Evolutionary conservation across 169 alveolate genomes (phyloP).

Genomic region (Plasmodium gonderi): DNA sequence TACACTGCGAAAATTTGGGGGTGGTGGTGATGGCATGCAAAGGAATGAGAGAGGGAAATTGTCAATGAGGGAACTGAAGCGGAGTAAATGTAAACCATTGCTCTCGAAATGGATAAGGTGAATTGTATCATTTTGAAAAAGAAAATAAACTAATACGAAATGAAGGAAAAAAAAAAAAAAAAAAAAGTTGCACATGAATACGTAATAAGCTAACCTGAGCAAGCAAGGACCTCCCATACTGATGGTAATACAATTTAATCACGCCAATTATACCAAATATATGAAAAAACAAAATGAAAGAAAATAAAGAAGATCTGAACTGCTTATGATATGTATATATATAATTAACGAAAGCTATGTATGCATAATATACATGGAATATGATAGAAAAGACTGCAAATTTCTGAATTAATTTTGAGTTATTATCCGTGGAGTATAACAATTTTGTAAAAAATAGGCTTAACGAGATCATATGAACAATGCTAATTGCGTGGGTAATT

Average conservation of each 20-base stretch:
- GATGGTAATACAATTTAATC: constrained; percentile 75
- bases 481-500: constrained; percentile 12
- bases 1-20: constrained; percentile 67
- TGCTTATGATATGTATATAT: constrained; percentile 70
- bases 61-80: background rate
- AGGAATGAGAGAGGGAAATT: background rate
- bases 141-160: background rate
- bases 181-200: no score
- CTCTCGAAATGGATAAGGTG: background rate
- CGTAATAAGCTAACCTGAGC: constrained; percentile 79
- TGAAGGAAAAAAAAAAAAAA: background rate
- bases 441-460: constrained; percentile 71
- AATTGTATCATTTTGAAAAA: no score
- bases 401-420: constrained; percentile 12
- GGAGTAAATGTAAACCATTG: background rate
- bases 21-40: background rate
- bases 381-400: constrained; percentile 18
- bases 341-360: constrained; percentile 63
- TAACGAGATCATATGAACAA: constrained; percentile 22
- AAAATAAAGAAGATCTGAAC: constrained; percentile 76
- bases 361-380: constrained; percentile 29
- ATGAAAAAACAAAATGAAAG: constrained; percentile 79
- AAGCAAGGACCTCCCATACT: constrained; percentile 73
- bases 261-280: constrained; percentile 80
- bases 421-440: constrained; percentile 23